phyloP scores from a whole-genome alignment of 2,329 filamentous ascomycete genomes.

The Exserohilum rostratum region DNA sequence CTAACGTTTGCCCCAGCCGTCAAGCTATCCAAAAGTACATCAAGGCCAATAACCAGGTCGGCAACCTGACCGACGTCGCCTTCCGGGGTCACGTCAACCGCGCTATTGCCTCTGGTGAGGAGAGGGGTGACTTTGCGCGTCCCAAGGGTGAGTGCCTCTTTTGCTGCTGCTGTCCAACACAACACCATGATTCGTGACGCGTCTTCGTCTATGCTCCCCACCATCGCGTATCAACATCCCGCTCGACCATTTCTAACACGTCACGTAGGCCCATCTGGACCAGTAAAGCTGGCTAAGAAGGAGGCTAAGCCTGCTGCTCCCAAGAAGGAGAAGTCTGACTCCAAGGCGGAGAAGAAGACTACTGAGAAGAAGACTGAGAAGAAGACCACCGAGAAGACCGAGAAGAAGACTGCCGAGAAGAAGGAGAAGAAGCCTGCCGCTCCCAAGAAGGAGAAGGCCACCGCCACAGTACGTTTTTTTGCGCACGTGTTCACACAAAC shows the following conservation, averaged over 20 bases:
- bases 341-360: too few species aligned
- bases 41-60: slow-evolving; percentile 71
- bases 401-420: slow-evolving; percentile 2
- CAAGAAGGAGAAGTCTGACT: slow-evolving; percentile 38
- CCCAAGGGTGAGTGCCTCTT: slow-evolving; percentile 77
- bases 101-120: slow-evolving; percentile 79
- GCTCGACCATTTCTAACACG: slow-evolving; percentile 30
- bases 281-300: slow-evolving; percentile 92
- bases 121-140: slow-evolving; percentile 84
- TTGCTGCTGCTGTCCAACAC: not conserved
- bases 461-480: slow-evolving; percentile 32
- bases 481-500: not conserved
- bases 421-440: not conserved
- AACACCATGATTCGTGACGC: not conserved
- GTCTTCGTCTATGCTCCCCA: not conserved
- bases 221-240: not conserved
- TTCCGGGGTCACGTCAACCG: slow-evolving; percentile 85
- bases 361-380: slow-evolving; percentile 43
- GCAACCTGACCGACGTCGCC: slow-evolving; percentile 58
- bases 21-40: slow-evolving; percentile 79
- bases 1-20: slow-evolving; percentile 59
- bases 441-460: not conserved
- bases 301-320: slow-evolving; percentile 49
- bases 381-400: slow-evolving; percentile 36
- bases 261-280: slow-evolving; percentile 74